phyloP scores from a whole-genome alignment of 2,329 filamentous ascomycete species.

The Aciculosporium take region DNA sequence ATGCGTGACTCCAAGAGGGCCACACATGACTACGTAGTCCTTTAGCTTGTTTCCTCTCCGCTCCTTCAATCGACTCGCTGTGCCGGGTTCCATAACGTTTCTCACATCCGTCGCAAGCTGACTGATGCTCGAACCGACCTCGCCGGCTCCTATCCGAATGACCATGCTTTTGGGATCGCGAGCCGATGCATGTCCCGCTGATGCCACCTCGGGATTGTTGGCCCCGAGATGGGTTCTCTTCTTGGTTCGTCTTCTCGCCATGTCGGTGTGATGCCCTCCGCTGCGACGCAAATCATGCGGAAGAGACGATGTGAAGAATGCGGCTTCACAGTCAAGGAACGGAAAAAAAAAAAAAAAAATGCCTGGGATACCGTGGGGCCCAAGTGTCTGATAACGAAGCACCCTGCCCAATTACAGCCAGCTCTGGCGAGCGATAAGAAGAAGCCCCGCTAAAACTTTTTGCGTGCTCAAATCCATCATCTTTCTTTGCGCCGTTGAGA shows the following conservation, averaged over 20 bases:
- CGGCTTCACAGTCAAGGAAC: not conserved
- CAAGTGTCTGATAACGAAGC: conserved; percentile 15
- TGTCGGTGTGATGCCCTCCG: conserved; percentile 22
- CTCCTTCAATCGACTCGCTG: conserved; percentile 78
- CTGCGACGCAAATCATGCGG: not conserved
- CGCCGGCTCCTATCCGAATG: conserved; percentile 86
- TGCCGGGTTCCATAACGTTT: conserved; percentile 89
- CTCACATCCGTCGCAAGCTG: conserved; percentile 87
- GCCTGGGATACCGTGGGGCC: conserved; percentile 13
- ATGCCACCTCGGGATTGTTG: conserved; percentile 41
- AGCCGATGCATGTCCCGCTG: conserved; percentile 46
- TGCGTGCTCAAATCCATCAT: not conserved
- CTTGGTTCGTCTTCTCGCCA: conserved; percentile 73
- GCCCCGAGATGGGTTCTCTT: conserved; percentile 74
- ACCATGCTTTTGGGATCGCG: conserved; percentile 92
- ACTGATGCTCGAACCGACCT: conserved; percentile 81
- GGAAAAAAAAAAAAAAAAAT: conserved; percentile 20
- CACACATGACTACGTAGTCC: conserved; percentile 92
- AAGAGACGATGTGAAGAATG: not conserved
- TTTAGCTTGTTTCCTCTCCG: conserved; percentile 73
- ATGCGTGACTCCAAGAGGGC: conserved; percentile 84
- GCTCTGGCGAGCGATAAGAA: conserved; percentile 6
- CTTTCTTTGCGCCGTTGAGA: not conserved
- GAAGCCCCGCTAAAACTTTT: conserved; percentile 21
- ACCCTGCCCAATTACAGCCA: not conserved